Percentiles rank a stretch among this genome's conserved stretches.
Conservation (phyloP, 1,139 yeast genomes). For the Yamadazyma sp. region DNA sequence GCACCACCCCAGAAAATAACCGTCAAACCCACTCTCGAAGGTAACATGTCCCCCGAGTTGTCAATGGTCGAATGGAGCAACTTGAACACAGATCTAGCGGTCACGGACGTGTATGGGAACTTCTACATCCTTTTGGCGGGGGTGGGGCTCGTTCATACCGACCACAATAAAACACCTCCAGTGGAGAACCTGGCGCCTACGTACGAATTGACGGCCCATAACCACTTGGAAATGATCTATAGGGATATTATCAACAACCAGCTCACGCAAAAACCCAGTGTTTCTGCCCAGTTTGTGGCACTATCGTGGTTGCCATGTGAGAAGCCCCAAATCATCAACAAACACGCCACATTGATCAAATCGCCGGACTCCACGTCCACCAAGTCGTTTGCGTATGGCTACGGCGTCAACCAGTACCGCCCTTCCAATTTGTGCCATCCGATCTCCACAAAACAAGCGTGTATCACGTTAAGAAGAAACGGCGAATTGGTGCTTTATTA, state of each 20-base stretch:
- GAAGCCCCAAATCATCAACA: constrained; percentile 56
- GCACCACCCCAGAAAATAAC: constrained; percentile 50
- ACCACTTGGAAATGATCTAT: constrained; percentile 48
- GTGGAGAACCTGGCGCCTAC: constrained; percentile 22
- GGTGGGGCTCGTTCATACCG: constrained; percentile 34
- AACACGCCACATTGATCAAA: constrained; percentile 46
- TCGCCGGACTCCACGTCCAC: constrained; percentile 2
- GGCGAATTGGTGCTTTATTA: constrained; percentile 61
- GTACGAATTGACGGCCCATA: constrained; percentile 47
- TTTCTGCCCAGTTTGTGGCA: constrained; percentile 38
- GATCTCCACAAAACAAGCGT: constrained; percentile 65
- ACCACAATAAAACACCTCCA: constrained; percentile 6
- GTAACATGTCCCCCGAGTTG: constrained; percentile 23
- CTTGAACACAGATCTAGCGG: constrained; percentile 54
- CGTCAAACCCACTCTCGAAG: constrained; percentile 36
- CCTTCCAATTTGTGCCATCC: constrained; percentile 73
- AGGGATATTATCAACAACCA: constrained; percentile 29
- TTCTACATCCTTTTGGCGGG: constrained; percentile 50
- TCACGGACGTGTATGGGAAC: constrained; percentile 50
- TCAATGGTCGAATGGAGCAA: constrained; percentile 47
- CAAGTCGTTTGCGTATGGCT: constrained; percentile 36
- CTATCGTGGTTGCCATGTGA: constrained; percentile 72
- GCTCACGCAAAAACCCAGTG: constrained; percentile 17
- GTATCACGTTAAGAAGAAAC: constrained; percentile 62
- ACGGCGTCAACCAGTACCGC: constrained; percentile 58